phyloP scores from a whole-genome alignment of 495 filamentous ascomycete genomes.

The Aspergillus incahuasiensis region DNA sequence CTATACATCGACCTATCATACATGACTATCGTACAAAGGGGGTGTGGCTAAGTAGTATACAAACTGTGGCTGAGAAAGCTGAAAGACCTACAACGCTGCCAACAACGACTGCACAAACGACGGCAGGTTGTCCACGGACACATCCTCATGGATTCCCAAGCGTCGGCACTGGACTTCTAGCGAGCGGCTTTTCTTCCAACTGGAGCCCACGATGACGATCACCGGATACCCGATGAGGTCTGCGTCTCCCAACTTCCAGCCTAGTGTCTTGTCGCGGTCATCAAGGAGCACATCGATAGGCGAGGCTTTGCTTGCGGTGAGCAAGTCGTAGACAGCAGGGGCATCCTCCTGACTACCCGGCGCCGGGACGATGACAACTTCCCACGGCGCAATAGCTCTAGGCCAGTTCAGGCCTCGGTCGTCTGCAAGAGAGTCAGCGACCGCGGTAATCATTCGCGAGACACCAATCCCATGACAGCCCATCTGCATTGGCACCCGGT shows the following conservation, averaged over 20 bases:
- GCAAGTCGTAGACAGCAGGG: constrained; percentile 56
- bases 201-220: constrained; percentile 69
- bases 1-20: not conserved
- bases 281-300: constrained; percentile 65
- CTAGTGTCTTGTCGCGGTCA: constrained; percentile 64
- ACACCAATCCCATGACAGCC: constrained; percentile 95
- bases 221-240: constrained; percentile 86
- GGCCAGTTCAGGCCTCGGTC: constrained; percentile 85
- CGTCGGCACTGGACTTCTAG: constrained; percentile 78
- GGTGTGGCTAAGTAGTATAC: not conserved
- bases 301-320: constrained; percentile 27
- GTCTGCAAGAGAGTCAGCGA: constrained; percentile 70
- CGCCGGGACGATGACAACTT: constrained; percentile 64
- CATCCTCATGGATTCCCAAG: constrained; percentile 44
- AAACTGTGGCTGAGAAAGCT: not conserved
- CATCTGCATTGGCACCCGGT: constrained; percentile 69
- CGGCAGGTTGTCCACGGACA: constrained; percentile 35
- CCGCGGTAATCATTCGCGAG: constrained; percentile 82
- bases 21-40: not conserved
- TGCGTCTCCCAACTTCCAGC: constrained; percentile 85
- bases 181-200: constrained; percentile 58
- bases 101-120: constrained; percentile 40
- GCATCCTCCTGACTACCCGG: constrained; percentile 40
- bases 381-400: constrained; percentile 76
- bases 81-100: constrained; percentile 30